Percentiles rank a stretch among this genome's conserved stretches.
Conservation (phyloP, 2,329 filamentous ascomycete species). For the Alternaria viburni region DNA sequence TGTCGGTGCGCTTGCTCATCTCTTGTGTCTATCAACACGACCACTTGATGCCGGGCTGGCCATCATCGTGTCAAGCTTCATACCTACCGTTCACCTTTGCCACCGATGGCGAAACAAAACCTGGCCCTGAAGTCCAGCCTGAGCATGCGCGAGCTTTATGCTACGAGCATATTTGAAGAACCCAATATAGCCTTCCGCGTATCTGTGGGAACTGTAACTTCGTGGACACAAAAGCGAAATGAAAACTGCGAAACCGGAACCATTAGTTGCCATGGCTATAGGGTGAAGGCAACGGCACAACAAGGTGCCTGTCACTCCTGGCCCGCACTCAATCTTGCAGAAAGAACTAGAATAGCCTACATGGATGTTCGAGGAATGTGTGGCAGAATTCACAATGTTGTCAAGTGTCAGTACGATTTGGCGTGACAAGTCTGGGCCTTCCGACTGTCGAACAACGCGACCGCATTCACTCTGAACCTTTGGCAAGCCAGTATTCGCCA, state of each 20-base stretch:
- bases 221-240: neutral
- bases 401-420: neutral
- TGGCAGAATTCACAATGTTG: neutral
- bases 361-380: neutral
- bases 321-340: neutral
- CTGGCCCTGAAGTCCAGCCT: neutral
- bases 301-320: neutral
- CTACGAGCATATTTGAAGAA: neutral
- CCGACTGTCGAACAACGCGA: neutral
- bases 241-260: neutral
- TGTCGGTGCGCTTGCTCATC: neutral
- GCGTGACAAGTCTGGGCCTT: neutral
- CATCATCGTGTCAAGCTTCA: neutral
- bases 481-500: neutral
- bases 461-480: neutral
- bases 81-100: neutral
- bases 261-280: neutral
- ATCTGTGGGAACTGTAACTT: neutral
- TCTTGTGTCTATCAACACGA: neutral
- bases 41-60: neutral
- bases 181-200: neutral
- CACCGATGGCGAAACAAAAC: neutral
- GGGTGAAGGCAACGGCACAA: neutral
- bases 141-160: neutral
- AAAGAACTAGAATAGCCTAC: neutral